These are phyloP conservation scores for Ophidiomyces ophidiicola DNA, from an alignment of 2,329 filamentous ascomycete species.

Conservation along the genomic window DNA sequence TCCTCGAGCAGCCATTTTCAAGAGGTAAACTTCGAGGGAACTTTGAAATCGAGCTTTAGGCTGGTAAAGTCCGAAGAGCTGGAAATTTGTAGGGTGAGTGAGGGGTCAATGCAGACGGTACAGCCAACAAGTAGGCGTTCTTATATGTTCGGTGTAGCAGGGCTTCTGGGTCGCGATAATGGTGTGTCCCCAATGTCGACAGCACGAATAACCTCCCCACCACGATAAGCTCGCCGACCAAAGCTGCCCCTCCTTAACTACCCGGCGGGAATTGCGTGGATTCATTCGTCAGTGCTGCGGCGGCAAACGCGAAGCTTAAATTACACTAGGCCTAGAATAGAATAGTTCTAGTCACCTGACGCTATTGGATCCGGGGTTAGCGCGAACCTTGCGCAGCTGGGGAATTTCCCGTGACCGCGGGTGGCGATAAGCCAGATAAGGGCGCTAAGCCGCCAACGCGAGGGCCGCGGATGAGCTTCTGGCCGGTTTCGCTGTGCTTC, in stretches of 20 bases:
- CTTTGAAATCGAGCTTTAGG: background rate
- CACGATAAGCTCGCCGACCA: too few relatives aligned
- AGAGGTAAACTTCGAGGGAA: background rate
- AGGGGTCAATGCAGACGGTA: too few relatives aligned
- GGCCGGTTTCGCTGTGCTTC: background rate
- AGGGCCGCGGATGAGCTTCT: too few relatives aligned
- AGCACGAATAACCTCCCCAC: too few relatives aligned
- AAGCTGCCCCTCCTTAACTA: too few relatives aligned
- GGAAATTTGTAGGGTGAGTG: too few relatives aligned
- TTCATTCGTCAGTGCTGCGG: conserved; percentile 1
- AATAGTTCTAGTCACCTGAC: background rate
- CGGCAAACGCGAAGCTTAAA: conserved; percentile 1
- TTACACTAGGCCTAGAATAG: background rate
- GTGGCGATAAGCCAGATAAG: conserved; percentile 3
- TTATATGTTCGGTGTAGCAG: too few relatives aligned
- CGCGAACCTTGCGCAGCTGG: background rate
- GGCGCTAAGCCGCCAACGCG: conserved; percentile 1
- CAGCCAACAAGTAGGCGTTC: too few relatives aligned
- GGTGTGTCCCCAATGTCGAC: too few relatives aligned
- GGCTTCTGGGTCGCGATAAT: too few relatives aligned
- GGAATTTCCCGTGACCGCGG: background rate
- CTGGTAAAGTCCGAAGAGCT: too few relatives aligned
- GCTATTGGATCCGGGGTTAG: background rate
- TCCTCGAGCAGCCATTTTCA: conserved; percentile 18
- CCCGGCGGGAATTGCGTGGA: background rate